phyloP scores from a whole-genome alignment of 306 rosid genomes.

The Glycyrrhiza uralensis region DNA sequence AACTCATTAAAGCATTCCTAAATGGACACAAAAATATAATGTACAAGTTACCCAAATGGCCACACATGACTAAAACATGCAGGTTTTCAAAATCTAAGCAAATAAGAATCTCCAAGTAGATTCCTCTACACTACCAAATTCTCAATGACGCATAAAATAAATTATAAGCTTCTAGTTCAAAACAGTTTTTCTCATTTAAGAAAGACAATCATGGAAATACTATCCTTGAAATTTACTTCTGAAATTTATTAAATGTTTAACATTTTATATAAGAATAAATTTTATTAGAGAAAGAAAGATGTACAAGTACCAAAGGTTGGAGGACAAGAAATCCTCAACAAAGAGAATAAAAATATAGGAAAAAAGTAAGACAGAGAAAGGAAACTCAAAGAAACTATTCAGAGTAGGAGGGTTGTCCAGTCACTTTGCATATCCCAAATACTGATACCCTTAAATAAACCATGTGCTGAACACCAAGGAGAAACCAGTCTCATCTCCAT shows the following conservation, averaged over 20 bases:
- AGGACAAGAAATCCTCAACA: background rate
- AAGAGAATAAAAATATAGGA: background rate
- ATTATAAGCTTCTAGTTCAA: background rate
- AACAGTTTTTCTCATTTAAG: background rate
- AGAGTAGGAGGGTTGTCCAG: background rate
- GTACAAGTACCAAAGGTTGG: background rate
- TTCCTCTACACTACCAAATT: background rate
- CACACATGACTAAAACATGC: background rate
- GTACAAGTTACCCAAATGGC: background rate
- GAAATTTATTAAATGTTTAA: background rate
- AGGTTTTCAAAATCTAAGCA: background rate
- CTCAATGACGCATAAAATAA: background rate
- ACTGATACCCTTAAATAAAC: background rate
- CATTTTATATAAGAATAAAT: background rate
- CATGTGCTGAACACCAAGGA: background rate
- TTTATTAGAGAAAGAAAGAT: background rate
- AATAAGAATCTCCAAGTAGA: background rate
- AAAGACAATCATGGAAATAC: background rate
- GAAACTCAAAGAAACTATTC: background rate
- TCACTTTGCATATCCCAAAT: background rate
- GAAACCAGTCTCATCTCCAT: background rate
- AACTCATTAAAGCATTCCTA: conserved; percentile 2
- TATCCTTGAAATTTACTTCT: background rate
- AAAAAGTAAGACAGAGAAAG: background rate
- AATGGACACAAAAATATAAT: background rate